These are phyloP conservation scores for Hyaloscypha variabilis DNA, from an alignment of 495 filamentous ascomycete species.

Conservation along the genomic window DNA sequence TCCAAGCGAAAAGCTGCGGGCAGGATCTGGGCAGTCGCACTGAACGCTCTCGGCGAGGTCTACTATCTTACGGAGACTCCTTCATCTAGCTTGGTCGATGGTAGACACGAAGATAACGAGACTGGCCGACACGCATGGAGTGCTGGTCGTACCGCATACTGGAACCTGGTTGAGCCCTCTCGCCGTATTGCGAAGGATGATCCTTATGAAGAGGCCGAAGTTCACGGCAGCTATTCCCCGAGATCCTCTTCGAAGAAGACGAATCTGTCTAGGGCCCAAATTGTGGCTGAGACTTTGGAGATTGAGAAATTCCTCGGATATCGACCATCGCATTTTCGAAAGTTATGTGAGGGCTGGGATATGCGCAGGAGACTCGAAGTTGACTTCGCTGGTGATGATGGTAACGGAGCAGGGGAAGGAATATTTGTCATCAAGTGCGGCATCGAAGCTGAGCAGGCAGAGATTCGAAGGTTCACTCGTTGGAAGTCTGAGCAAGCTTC, in stretches of 20 bases:
- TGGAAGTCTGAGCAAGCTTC: constrained; percentile 32
- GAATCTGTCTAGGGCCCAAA: constrained; percentile 69
- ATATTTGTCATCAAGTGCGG: constrained; percentile 76
- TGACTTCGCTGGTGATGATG: constrained; percentile 85
- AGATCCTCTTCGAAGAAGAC: constrained; percentile 69
- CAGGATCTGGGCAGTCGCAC: constrained; percentile 80
- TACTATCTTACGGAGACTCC: constrained; percentile 80
- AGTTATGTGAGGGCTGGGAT: constrained; percentile 83
- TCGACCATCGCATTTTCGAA: constrained; percentile 78
- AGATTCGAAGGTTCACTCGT: constrained; percentile 34
- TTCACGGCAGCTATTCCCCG: constrained; percentile 71
- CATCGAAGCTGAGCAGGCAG: constrained; percentile 49
- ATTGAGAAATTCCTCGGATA: constrained; percentile 76
- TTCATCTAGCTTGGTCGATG: constrained; percentile 37
- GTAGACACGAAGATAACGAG: constrained; percentile 51
- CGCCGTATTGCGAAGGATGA: constrained; percentile 71
- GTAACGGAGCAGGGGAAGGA: constrained; percentile 69
- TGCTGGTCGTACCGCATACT: constrained; percentile 74
- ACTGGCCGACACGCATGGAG: constrained; percentile 66
- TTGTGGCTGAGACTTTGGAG: constrained; percentile 74
- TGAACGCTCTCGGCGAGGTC: constrained; percentile 92
- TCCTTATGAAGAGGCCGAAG: constrained; percentile 58
- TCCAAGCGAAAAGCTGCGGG: constrained; percentile 64
- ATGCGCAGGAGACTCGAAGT: constrained; percentile 86
- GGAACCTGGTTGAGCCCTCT: constrained; percentile 78